Evolutionary conservation across 345 rosid species (phyloP), one percentile per base, ranked within the genome.

Genomic region (Boechera retrofracta): DNA sequence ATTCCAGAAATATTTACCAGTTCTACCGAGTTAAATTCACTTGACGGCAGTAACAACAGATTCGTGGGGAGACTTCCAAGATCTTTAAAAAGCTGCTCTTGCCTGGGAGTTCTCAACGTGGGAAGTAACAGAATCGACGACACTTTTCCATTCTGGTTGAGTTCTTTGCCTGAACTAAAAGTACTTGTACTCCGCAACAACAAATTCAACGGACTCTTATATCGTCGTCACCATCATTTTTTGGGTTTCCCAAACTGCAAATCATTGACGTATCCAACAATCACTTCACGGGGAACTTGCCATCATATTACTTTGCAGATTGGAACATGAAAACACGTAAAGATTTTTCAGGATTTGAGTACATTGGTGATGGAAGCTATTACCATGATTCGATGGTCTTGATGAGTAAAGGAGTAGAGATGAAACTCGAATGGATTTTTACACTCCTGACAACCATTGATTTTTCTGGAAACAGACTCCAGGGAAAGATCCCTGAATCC

Each of bases 221-320:
- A 31, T 5, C 32, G 32, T 31, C n/a, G n/a, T n/a, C 32, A 5
- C 4, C 21, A 12, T 51, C 84, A 85, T n/a, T 10, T 31, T 57
- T 51, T 4, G 16, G 33, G 10, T 84, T 84, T 83, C 57, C 59
- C 1, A 31, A 2, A 79, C 80, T 84, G 73, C 87, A 77, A 29
- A 81, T 87, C 26, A 70, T 85, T 0, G 89, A 85, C 39, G 32
- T 84, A 42, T 70, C 86, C 29, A 53, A 68, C n/a, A 33, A 35
- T 36, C 13, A 35, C 44, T 54, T 69, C 51, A 38, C 63, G 4
- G 51, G 60, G 10, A 26, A 28, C 52, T 51, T 69, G 5, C 63
- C 62, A 24, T 13, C 49, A 24, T 1, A 59, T 16, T 59, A 35
- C 48, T 15, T 36, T 69, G 36, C 26, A 13, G 59, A 54, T 4